A percentile compares a stretch with the other conserved stretches of the same genome.
Conservation (phyloP, 2,329 filamentous ascomycete genomes). For the Scedosporium apiospermum region DNA sequence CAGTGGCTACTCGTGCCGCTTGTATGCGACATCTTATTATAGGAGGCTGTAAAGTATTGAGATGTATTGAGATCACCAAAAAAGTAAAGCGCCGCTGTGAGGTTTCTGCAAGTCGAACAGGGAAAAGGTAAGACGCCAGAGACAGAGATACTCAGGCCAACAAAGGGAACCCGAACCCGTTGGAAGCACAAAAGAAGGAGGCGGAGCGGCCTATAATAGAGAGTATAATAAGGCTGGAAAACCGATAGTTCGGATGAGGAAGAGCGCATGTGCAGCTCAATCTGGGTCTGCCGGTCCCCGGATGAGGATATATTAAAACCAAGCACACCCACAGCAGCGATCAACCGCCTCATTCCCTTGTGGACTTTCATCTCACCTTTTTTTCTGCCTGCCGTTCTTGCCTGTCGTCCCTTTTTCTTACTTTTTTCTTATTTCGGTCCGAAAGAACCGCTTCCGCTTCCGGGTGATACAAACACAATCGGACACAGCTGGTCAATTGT, state of each 20-base stretch:
- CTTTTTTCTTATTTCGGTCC: neutral
- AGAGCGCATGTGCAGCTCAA: neutral
- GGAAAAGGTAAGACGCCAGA: neutral
- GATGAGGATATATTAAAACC: constrained; percentile 1
- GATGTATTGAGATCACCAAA: neutral
- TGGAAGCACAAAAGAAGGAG: neutral
- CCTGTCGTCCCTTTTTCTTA: neutral
- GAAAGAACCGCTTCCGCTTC: too few relatives aligned
- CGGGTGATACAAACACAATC: too few relatives aligned
- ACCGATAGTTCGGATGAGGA: neutral
- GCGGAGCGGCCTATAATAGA: neutral
- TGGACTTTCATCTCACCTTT: neutral
- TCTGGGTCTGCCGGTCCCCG: neutral
- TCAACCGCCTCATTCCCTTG: neutral
- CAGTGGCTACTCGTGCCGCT: neutral
- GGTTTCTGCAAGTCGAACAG: neutral
- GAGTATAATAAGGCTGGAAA: neutral
- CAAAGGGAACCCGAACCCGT: neutral
- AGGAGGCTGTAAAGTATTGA: neutral
- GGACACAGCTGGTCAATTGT: too few relatives aligned
- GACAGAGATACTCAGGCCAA: neutral
- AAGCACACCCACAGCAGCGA: neutral
- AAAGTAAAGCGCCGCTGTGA: neutral
- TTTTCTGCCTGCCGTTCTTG: neutral
- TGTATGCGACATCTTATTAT: neutral